phyloP scores from a whole-genome alignment of 768 basidiomycete genomes.

The Tricholoma terreum region DNA sequence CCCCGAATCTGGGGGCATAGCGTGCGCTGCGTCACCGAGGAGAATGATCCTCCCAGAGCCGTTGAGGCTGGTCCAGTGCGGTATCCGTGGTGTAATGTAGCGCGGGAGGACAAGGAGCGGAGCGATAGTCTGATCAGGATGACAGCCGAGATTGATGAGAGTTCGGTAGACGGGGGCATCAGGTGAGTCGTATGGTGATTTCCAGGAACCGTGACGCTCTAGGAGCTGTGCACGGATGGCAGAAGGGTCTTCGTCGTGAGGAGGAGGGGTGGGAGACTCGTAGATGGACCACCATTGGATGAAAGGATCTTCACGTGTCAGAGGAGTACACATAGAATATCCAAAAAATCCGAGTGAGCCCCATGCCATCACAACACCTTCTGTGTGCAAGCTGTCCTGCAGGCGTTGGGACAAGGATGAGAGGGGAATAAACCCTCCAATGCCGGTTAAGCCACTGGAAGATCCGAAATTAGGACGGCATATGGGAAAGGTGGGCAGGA shows the following conservation, averaged over 20 bases:
- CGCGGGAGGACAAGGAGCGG: slow-evolving; percentile 34
- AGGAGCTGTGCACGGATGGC: slow-evolving; percentile 29
- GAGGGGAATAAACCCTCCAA: slow-evolving; percentile 37
- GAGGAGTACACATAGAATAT: slow-evolving; percentile 25
- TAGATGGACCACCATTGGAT: slow-evolving; percentile 44
- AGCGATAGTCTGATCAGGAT: slow-evolving; percentile 10
- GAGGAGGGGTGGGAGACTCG: slow-evolving; percentile 24
- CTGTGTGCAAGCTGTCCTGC: slow-evolving; percentile 23
- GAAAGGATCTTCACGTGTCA: slow-evolving; percentile 8
- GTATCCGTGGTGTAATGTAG: slow-evolving; percentile 33
- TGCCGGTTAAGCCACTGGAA: slow-evolving; percentile 29
- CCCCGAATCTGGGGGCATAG: slow-evolving; percentile 42
- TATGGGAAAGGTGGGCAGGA: background rate
- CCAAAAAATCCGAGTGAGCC: slow-evolving; percentile 38
- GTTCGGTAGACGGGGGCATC: slow-evolving; percentile 19
- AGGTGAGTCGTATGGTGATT: slow-evolving; percentile 31
- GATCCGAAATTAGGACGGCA: background rate
- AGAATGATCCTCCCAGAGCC: slow-evolving; percentile 34
- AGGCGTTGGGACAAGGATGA: slow-evolving; percentile 24
- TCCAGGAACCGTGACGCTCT: slow-evolving; percentile 30
- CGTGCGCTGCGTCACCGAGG: slow-evolving; percentile 42
- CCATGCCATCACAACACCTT: slow-evolving; percentile 37
- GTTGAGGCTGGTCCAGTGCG: slow-evolving; percentile 31
- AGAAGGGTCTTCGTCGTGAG: slow-evolving; percentile 19
- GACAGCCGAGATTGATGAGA: slow-evolving; percentile 29